These are phyloP conservation scores for Capillidium heterosporum DNA, from an alignment of 371 early-diverging fungal genomes.

Conservation along the genomic window DNA sequence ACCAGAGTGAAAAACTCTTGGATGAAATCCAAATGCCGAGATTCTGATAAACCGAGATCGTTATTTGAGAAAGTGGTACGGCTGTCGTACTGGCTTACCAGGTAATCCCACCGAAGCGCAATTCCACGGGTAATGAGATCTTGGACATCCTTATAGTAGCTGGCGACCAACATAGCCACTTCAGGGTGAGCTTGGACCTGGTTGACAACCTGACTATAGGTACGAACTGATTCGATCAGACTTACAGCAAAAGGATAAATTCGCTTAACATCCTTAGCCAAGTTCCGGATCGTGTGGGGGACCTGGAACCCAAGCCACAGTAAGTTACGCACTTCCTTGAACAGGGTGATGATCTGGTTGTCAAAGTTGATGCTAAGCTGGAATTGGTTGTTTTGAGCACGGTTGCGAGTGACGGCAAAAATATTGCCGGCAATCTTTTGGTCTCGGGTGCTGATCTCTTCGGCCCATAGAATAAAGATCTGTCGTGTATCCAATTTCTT, in stretches of 20 bases:
- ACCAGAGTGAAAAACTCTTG: conserved; percentile 82
- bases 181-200: conserved; percentile 58
- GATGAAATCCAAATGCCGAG: conserved; percentile 82
- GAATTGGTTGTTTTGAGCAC: conserved; percentile 55
- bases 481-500: conserved; percentile 79
- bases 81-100: conserved; percentile 64
- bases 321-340: conserved; percentile 93
- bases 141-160: conserved; percentile 83
- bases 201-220: conserved; percentile 73
- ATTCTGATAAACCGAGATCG: conserved; percentile 45
- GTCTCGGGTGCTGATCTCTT: conserved; percentile 71
- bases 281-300: conserved; percentile 78
- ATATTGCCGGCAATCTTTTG: conserved; percentile 77
- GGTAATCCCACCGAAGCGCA: conserved; percentile 87
- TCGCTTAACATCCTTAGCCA: conserved; percentile 89
- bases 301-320: conserved; percentile 83
- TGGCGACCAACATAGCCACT: conserved; percentile 66
- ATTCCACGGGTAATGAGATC: conserved; percentile 72
- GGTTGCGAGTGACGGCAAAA: conserved; percentile 73
- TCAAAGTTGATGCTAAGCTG: conserved; percentile 89
- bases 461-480: conserved; percentile 84
- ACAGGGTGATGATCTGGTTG: conserved; percentile 79
- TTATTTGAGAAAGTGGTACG: conserved; percentile 25
- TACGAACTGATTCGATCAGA: conserved; percentile 83
- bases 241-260: conserved; percentile 96